A percentile compares a stretch with the other conserved stretches of the same genome.
Conservation (phyloP, 495 filamentous ascomycete species). For the Amniculicola lignicola region DNA sequence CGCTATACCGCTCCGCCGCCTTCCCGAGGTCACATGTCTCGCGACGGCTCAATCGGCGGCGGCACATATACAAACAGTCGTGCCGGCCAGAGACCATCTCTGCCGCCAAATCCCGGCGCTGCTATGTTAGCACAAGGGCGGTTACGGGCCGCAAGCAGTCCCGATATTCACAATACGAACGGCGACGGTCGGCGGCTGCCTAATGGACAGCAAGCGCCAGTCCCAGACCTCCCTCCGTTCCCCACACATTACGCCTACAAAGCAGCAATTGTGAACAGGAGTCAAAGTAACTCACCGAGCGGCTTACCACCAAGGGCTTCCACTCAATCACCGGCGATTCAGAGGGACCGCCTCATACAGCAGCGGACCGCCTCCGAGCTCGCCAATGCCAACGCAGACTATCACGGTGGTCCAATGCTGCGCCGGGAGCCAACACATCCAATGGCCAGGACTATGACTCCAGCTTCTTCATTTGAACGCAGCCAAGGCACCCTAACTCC, state of each 20-base stretch:
- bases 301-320: conserved; percentile 50
- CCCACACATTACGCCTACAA: conserved; percentile 60
- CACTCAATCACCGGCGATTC: conserved; percentile 44
- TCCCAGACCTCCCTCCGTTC: conserved; percentile 65
- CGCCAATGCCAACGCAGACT: conserved; percentile 18
- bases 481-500: conserved; percentile 29
- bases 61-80: conserved; percentile 56
- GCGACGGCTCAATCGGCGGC: conserved; percentile 71
- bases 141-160: conserved; percentile 67
- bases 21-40: conserved; percentile 65
- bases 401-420: conserved; percentile 20
- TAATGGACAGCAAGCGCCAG: conserved; percentile 60
- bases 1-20: conserved; percentile 85
- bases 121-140: conserved; percentile 52
- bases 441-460: conserved; percentile 22
- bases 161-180: conserved; percentile 60
- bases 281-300: conserved; percentile 64
- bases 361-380: conserved; percentile 28
- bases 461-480: conserved; percentile 29
- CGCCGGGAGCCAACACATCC: conserved; percentile 28
- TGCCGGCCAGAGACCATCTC: conserved; percentile 70
- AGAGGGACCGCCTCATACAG: conserved; percentile 36
- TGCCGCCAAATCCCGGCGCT: conserved; percentile 68
- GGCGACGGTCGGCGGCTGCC: conserved; percentile 48
- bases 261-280: conserved; percentile 61